These are phyloP conservation scores for Roridomyces roridus DNA, from an alignment of 768 basidiomycete species.

Conservation along the genomic window DNA sequence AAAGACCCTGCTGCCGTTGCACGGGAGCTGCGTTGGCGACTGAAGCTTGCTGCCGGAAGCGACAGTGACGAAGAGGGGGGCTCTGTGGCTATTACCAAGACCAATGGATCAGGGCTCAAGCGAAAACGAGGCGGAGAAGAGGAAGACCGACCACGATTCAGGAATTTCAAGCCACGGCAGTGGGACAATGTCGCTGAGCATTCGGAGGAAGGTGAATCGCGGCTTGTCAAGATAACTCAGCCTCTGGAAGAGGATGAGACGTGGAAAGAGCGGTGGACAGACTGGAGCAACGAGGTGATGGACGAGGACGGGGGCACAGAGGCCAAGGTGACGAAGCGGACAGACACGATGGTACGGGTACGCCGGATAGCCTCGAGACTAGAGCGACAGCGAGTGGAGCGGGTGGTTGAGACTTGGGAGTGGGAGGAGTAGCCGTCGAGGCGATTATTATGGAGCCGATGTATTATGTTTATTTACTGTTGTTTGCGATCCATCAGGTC, in stretches of 20 bases:
- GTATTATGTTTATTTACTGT: neutral
- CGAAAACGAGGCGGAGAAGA: constrained; percentile 48
- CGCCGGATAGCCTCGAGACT: constrained; percentile 60
- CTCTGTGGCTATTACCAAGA: constrained; percentile 27
- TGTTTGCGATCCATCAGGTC: neutral
- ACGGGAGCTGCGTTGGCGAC: constrained; percentile 86
- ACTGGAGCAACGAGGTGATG: constrained; percentile 32
- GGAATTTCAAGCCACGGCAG: constrained; percentile 68
- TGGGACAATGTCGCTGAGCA: constrained; percentile 65
- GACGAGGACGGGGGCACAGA: constrained; percentile 40
- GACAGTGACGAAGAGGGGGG: constrained; percentile 72
- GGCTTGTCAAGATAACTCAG: constrained; percentile 42
- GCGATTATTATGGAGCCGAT: too few species aligned
- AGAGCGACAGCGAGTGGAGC: constrained; percentile 76
- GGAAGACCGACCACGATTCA: constrained; percentile 46
- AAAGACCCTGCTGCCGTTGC: constrained; percentile 85
- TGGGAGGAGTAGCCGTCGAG: constrained; percentile 57
- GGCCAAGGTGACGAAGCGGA: constrained; percentile 50
- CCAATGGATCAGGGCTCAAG: constrained; percentile 43
- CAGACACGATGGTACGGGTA: constrained; percentile 61
- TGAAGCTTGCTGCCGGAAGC: constrained; percentile 64
- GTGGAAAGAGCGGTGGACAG: constrained; percentile 55
- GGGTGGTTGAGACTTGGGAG: constrained; percentile 70
- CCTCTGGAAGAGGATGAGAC: constrained; percentile 44
- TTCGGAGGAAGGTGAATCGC: constrained; percentile 47